Evolutionary conservation across 2,329 filamentous ascomycete species (phyloP).

Genomic region (Colletotrichum sp.): DNA sequence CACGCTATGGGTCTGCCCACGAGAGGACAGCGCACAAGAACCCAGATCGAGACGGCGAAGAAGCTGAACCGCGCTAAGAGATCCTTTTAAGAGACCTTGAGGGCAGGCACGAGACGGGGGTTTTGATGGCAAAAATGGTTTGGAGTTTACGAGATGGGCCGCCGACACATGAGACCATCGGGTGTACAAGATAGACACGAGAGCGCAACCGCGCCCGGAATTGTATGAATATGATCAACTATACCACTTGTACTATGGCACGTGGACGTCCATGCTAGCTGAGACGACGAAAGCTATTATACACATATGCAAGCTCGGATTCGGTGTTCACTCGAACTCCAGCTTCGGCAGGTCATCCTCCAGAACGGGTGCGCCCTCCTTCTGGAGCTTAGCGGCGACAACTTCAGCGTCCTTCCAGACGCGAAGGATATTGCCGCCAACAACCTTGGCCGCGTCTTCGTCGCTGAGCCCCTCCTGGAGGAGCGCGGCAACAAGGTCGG

Average conservation of each 20-base stretch:
- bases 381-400: slow-evolving; percentile 71
- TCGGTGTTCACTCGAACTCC: background rate
- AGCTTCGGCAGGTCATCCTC: slow-evolving; percentile 56
- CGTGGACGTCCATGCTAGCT: background rate
- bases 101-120: background rate
- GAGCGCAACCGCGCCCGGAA: background rate
- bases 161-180: background rate
- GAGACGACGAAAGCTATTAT: background rate
- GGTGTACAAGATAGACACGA: slow-evolving; percentile 29
- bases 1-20: slow-evolving; percentile 95
- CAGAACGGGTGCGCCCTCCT: slow-evolving; percentile 53
- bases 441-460: slow-evolving; percentile 74
- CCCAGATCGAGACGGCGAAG: slow-evolving; percentile 66
- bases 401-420: slow-evolving; percentile 83
- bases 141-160: background rate
- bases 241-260: slow-evolving; percentile 8
- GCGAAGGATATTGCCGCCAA: slow-evolving; percentile 80
- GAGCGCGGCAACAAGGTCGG: slow-evolving; percentile 77
- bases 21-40: slow-evolving; percentile 86
- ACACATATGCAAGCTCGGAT: background rate
- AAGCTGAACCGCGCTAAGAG: slow-evolving; percentile 67
- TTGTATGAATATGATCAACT: slow-evolving; percentile 20
- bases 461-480: slow-evolving; percentile 77
- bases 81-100: slow-evolving; percentile 32
- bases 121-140: background rate